Percentiles rank a stretch among this genome's conserved stretches.
These are phyloP conservation scores for Fraxinus greggii DNA, from an alignment of 305 asterid genomes.

Conservation along the genomic window DNA sequence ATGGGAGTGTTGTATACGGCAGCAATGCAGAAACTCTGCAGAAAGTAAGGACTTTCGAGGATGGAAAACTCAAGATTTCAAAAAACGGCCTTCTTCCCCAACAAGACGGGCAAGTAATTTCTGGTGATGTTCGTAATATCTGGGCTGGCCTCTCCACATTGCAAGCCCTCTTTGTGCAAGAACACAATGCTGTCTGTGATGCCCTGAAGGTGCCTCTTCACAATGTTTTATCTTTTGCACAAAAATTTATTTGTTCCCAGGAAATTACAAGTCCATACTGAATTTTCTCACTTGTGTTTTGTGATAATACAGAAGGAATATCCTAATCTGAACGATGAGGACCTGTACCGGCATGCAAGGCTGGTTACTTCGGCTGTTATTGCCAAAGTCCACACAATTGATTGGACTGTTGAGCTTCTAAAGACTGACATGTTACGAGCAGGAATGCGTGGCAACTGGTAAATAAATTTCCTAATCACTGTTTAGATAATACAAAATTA, in stretches of 20 bases:
- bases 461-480: background rate
- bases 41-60: constrained; percentile 44
- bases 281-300: background rate
- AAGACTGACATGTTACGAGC: constrained; percentile 52
- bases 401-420: constrained; percentile 68
- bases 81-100: constrained; percentile 46
- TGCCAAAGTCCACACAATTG: constrained; percentile 69
- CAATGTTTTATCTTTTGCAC: background rate
- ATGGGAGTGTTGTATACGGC: constrained; percentile 62
- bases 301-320: constrained; percentile 35
- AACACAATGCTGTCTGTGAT: constrained; percentile 61
- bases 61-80: constrained; percentile 57
- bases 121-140: constrained; percentile 58
- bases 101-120: constrained; percentile 32
- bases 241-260: background rate
- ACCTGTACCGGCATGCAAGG: constrained; percentile 51
- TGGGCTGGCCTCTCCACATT: constrained; percentile 58
- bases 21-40: constrained; percentile 29
- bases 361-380: constrained; percentile 62
- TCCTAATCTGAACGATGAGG: constrained; percentile 40
- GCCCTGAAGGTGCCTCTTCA: constrained; percentile 35
- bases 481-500: too few species aligned
- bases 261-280: background rate
- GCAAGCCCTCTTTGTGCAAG: constrained; percentile 57
- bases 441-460: constrained; percentile 59